phyloP scores from a whole-genome alignment of 1,284 basidiomycete genomes.

The Gomphus bonarii region DNA sequence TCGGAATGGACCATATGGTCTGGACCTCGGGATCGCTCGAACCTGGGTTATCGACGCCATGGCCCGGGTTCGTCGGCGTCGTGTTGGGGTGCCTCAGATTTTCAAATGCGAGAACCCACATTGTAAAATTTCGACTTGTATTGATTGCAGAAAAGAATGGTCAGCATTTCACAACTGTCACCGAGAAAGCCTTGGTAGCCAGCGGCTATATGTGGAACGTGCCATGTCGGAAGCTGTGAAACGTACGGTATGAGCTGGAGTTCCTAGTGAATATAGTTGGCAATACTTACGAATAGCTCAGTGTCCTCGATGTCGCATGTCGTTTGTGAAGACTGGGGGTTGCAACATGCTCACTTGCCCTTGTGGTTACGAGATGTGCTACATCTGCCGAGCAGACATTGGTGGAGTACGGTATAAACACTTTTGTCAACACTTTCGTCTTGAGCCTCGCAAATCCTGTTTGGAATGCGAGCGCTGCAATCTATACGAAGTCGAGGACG shows the following conservation, averaged over 20 bases:
- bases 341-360: slow-evolving; percentile 11
- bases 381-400: slow-evolving; percentile 10
- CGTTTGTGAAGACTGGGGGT: slow-evolving; percentile 11
- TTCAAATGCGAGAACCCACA: slow-evolving; percentile 9
- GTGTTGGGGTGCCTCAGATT: background rate
- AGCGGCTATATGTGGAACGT: slow-evolving; percentile 8
- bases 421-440: slow-evolving; percentile 11
- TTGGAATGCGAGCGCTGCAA: slow-evolving; percentile 4
- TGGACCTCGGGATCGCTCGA: background rate
- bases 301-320: slow-evolving; percentile 8
- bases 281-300: background rate
- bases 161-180: slow-evolving; percentile 8
- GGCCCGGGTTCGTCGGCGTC: background rate
- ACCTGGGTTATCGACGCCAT: background rate
- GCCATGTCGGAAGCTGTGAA: slow-evolving; percentile 11
- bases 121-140: slow-evolving; percentile 5
- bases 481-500: slow-evolving; percentile 7
- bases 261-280: background rate
- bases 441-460: slow-evolving; percentile 1
- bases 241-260: slow-evolving; percentile 2
- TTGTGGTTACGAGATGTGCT: slow-evolving; percentile 12
- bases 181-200: background rate
- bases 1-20: too few relatives aligned
- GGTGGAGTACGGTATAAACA: slow-evolving; percentile 7
- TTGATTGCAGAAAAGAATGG: slow-evolving; percentile 5